Conservation (phyloP, 495 filamentous ascomycete species). For the Venustampulla echinocandica region DNA sequence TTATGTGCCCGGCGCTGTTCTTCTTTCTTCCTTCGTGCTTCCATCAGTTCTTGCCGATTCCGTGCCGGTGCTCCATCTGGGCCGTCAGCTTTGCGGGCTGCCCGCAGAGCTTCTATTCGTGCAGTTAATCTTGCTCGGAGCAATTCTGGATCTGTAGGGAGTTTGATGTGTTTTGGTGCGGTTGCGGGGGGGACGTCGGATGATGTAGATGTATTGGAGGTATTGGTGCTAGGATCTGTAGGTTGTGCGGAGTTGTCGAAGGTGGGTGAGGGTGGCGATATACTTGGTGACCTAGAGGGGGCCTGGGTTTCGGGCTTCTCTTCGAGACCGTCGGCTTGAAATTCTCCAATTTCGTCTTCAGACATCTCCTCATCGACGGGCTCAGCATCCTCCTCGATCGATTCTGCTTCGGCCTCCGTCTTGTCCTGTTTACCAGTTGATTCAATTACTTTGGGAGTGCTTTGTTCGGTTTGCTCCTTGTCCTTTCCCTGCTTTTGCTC, state of each 20-base stretch:
- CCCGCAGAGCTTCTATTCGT: slow-evolving; percentile 73
- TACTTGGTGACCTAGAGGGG: slow-evolving; percentile 40
- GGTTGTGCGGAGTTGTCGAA: slow-evolving; percentile 48
- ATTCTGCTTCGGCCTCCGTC: slow-evolving; percentile 28
- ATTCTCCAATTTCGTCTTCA: slow-evolving; percentile 31
- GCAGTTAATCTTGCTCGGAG: slow-evolving; percentile 68
- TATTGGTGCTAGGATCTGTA: slow-evolving; percentile 47
- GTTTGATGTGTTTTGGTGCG: slow-evolving; percentile 43
- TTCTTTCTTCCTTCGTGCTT: slow-evolving; percentile 78
- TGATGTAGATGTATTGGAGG: slow-evolving; percentile 58
- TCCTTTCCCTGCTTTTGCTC: slow-evolving; percentile 12
- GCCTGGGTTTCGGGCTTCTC: slow-evolving; percentile 8
- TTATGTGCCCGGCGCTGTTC: slow-evolving; percentile 77
- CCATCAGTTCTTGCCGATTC: slow-evolving; percentile 82
- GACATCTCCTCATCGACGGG: slow-evolving; percentile 29
- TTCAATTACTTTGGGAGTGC: slow-evolving; percentile 21
- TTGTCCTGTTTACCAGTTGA: slow-evolving; percentile 20
- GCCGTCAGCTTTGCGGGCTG: slow-evolving; percentile 72
- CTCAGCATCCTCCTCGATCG: slow-evolving; percentile 21
- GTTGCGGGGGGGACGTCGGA: slow-evolving; percentile 54
- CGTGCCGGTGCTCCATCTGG: slow-evolving; percentile 68
- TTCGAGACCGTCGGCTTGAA: slow-evolving; percentile 21
- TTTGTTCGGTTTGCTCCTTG: slow-evolving; percentile 21
- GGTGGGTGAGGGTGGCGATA: slow-evolving; percentile 50
- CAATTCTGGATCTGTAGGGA: slow-evolving; percentile 54